These are phyloP conservation scores for Schizophyllum amplum DNA, from an alignment of 1,284 basidiomycete species.

Conservation along the genomic window DNA sequence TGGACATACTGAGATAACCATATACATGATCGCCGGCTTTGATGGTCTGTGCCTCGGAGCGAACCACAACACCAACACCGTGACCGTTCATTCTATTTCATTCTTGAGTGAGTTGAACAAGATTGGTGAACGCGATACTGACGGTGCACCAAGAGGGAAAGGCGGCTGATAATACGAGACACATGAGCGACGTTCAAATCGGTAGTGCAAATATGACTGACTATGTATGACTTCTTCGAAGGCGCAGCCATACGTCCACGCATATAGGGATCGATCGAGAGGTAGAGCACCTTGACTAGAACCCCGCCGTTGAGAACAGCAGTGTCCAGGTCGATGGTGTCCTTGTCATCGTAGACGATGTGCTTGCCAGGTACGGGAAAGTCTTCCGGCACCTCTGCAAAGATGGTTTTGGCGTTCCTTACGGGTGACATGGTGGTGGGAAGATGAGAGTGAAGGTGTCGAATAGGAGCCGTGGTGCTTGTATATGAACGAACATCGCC, in stretches of 20 bases:
- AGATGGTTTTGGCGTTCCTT: slow-evolving; percentile 8
- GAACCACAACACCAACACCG: slow-evolving; percentile 27
- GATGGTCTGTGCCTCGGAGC: slow-evolving; percentile 23
- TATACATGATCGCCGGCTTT: slow-evolving; percentile 27
- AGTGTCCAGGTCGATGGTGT: slow-evolving; percentile 37
- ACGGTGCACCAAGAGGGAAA: slow-evolving; percentile 23
- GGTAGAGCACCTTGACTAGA: slow-evolving; percentile 34
- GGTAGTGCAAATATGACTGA: slow-evolving; percentile 7
- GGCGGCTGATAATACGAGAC: slow-evolving; percentile 10
- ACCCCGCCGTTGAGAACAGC: slow-evolving; percentile 37
- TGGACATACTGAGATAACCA: no score
- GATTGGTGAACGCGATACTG: background rate
- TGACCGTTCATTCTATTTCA: slow-evolving; percentile 14
- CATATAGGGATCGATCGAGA: slow-evolving; percentile 37
- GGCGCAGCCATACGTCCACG: slow-evolving; percentile 25
- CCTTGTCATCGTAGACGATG: slow-evolving; percentile 28
- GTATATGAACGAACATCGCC: no score
- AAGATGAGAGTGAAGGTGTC: background rate
- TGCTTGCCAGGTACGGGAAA: slow-evolving; percentile 29
- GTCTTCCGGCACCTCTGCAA: slow-evolving; percentile 9
- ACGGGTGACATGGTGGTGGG: slow-evolving; percentile 10
- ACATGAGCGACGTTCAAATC: background rate
- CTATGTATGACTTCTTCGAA: slow-evolving; percentile 16
- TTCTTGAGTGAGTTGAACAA: background rate
- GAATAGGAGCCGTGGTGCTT: no score